Evolutionary conservation across 352 stramenopile species (phyloP), one percentile per base, ranked within the genome.

Genomic region (Plasmopara muralis): DNA sequence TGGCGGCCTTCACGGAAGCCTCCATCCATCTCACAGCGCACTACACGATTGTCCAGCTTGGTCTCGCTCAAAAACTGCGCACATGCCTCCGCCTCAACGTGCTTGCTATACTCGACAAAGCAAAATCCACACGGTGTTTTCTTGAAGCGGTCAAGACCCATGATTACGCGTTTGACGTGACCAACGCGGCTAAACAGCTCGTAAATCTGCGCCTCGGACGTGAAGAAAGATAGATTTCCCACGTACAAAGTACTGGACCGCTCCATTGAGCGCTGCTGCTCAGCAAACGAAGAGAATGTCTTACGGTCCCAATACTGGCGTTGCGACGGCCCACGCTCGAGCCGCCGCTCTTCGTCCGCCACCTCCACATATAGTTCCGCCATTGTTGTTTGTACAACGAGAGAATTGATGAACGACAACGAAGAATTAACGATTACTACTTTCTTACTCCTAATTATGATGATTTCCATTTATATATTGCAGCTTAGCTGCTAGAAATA

Each of bases 221-320:
- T 98, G 55, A 96, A 97, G 70, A 99, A 99, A 39, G 88, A 93
- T 41, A 99, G 64, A 66, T 99, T 99, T 42, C 96, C 96, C 33
- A 99, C 77, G 69, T 99, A 99, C 18, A 99, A 64, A 18, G 95
- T 98, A 9, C 65, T 66, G 18, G 88, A 97, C 41, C 73, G 77
- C 16, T 75, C 78, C 47, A 98, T 88, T 34, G 93, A 94, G 35
- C 83, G 74, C 64, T 98, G 89, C 74, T 98, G 95, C 63, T 96
- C 80, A 33, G 97, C 88, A 35, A 82, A 82, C 9, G 83, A 95
- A 39, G 81, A 74, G 59, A 95, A 98, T 31, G 95, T 96, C 48
- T 96, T 97, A 48, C 90, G 82, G 71, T 97, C 89, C 90, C 93
- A 98, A 74, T 98, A 98, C 45, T 97, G 82, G 52, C 80, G 80